Evolutionary conservation across 495 filamentous ascomycete genomes (phyloP).

Genomic region (Neurospora intermedia): DNA sequence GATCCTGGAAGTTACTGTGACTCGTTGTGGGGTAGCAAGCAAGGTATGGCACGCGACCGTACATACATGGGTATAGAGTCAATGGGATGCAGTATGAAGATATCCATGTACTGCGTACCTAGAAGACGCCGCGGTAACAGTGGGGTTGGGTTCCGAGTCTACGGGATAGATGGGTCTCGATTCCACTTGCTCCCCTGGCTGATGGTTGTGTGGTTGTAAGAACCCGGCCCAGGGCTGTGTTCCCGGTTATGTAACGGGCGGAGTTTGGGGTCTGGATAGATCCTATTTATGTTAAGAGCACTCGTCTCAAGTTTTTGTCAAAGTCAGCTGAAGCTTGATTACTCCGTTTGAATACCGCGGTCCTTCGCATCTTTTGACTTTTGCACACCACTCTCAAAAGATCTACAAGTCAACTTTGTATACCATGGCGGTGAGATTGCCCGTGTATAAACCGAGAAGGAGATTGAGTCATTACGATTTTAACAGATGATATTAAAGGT

Average conservation of each 20-base stretch:
- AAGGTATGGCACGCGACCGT: not conserved
- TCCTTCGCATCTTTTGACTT: not conserved
- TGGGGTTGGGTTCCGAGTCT: not conserved
- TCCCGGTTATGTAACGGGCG: not conserved
- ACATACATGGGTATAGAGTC: not conserved
- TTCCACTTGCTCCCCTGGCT: not conserved
- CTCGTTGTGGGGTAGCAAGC: not conserved
- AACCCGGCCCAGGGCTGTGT: not conserved
- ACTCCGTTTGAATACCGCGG: not conserved
- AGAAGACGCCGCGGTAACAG: not conserved
- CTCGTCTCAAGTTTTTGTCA: not conserved
- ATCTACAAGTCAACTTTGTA: not conserved
- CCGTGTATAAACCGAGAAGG: not conserved
- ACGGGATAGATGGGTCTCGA: not conserved
- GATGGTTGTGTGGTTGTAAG: not conserved
- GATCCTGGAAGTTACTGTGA: not conserved
- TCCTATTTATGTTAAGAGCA: not conserved
- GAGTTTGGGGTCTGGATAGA: not conserved
- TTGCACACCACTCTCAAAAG: not conserved
- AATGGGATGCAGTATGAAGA: not conserved
- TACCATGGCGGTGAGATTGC: not conserved
- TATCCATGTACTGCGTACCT: not conserved
- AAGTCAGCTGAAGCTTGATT: not conserved
- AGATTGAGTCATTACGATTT: not conserved
- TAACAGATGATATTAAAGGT: constrained; percentile 9